These are phyloP conservation scores for Pseudopithomyces maydicus DNA, from an alignment of 2,329 filamentous ascomycete species.

Conservation along the genomic window DNA sequence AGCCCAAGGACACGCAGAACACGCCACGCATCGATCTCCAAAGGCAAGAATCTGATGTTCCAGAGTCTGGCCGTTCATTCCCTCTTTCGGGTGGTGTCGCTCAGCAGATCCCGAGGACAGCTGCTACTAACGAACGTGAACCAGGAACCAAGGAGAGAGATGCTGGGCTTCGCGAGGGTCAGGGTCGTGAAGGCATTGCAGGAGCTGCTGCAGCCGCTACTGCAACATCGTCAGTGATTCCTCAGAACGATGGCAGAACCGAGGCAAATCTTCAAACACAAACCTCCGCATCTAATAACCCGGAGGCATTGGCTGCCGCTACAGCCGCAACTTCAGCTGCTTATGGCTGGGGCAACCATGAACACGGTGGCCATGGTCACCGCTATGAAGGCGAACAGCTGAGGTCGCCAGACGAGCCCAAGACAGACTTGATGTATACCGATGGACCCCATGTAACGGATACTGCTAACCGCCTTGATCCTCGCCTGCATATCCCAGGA, in stretches of 20 bases:
- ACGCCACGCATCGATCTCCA: slow-evolving; percentile 21
- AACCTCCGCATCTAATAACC: slow-evolving; percentile 8
- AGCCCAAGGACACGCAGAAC: slow-evolving; percentile 9
- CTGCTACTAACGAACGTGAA: slow-evolving; percentile 12
- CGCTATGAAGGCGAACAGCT: slow-evolving; percentile 22
- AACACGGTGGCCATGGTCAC: slow-evolving; percentile 19
- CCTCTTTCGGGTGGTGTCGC: slow-evolving; percentile 42
- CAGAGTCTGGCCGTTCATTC: slow-evolving; percentile 34
- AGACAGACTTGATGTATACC: slow-evolving; percentile 16
- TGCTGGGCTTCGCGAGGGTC: slow-evolving; percentile 14
- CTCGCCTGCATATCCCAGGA: slow-evolving; percentile 42
- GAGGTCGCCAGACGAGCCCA: neutral
- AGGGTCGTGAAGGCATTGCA: slow-evolving; percentile 34
- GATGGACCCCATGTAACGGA: slow-evolving; percentile 36
- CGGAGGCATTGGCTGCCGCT: slow-evolving; percentile 22
- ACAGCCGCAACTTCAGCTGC: slow-evolving; percentile 14
- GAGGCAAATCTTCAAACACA: neutral
- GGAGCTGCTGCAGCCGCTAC: slow-evolving; percentile 18
- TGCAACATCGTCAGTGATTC: neutral
- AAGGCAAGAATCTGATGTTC: neutral
- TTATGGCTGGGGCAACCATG: neutral
- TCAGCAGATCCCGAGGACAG: slow-evolving; percentile 12
- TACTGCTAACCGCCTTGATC: slow-evolving; percentile 28
- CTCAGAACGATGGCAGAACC: slow-evolving; percentile 5
- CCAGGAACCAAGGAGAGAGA: slow-evolving; percentile 28